Base-by-base conservation (phyloP, 139 green algal species). In the Picochlorum sp. region DNA sequence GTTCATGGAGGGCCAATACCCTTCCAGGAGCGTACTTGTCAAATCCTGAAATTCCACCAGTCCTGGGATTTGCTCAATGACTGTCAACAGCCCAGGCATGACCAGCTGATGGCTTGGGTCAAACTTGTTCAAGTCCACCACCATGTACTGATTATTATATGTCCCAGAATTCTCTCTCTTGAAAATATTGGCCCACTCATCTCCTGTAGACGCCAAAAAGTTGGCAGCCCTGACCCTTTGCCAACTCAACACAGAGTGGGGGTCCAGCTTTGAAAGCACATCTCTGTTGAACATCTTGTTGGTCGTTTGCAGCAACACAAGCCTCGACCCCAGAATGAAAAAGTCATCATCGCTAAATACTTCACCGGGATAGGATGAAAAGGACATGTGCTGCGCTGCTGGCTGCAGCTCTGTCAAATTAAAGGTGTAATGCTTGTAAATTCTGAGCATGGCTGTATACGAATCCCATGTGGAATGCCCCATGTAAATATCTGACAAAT, bases 71-170 rank as follows among this genome's bases (percentile, higher is more conserved):
- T 89, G 78, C 76, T 92, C 86, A 31, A 75, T 67, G 18, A 92
- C 63, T n/a, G 71, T 85, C 52, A 91, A 71, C 65, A 88, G 70
- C 2, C 84, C 82, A 1, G 60, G 37, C 23, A 38, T 37, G 52
- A 73, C 54, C 45, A 86, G 72, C 15, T 37, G 72, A 31, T 72
- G 26, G 11, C 84, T 75, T 2, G 82, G 81, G 6, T 10, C 67
- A 68, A 91, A 93, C 20, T 65, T 69, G 34, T 81, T 87, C 30
- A 90, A 64, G 63, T 93, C 85, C 21, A 91, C 69, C 2, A 92
- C 66, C 71, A 88, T 81, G 69, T 89, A 91, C 65, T 88, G 85
- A 67, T 88, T 89, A 73, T 91, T 91, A 76, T 91, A 86, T 26
- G 76, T 85, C 10, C 73, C 77, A 1, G 31, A 70, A 72, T 92